These are phyloP conservation scores for Suillus decipiens DNA, from an alignment of 768 basidiomycete genomes.

Conservation along the genomic window DNA sequence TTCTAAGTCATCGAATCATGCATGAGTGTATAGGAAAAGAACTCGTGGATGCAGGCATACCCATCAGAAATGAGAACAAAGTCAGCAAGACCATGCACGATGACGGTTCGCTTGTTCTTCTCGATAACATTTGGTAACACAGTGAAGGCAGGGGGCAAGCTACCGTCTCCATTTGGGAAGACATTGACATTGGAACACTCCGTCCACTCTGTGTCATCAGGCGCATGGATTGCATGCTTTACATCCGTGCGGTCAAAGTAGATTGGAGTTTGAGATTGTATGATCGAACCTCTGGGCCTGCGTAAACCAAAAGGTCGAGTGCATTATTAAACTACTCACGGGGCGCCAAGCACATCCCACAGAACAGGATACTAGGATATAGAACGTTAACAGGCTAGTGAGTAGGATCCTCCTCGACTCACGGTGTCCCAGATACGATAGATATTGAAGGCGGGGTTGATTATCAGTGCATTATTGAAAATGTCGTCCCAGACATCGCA, in stretches of 20 bases:
- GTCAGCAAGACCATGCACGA: constrained; percentile 74
- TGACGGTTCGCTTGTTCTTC: constrained; percentile 67
- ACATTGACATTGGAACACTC: constrained; percentile 64
- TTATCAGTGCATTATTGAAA: constrained; percentile 55
- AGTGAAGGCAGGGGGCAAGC: constrained; percentile 60
- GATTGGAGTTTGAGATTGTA: constrained; percentile 56
- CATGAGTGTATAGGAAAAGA: not conserved
- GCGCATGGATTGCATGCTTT: constrained; percentile 67
- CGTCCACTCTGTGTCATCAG: constrained; percentile 56
- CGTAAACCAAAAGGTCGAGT: not conserved
- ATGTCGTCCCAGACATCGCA: constrained; percentile 74
- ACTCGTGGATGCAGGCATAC: constrained; percentile 31
- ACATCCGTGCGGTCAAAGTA: constrained; percentile 75
- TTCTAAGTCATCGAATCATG: constrained; percentile 28
- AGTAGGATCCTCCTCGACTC: constrained; percentile 16
- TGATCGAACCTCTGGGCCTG: constrained; percentile 51
- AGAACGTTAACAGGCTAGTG: constrained; percentile 3
- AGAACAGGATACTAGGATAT: constrained; percentile 52
- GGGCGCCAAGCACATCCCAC: constrained; percentile 85
- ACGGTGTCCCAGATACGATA: constrained; percentile 77
- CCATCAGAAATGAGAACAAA: constrained; percentile 76
- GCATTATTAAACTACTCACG: constrained; percentile 40
- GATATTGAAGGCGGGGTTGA: constrained; percentile 78
- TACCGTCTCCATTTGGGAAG: constrained; percentile 62
- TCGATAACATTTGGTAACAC: constrained; percentile 77